Percentiles rank a stretch among this genome's conserved stretches.
Conservation (phyloP, 1,284 basidiomycete genomes). For the Leccinum griseonigrum region DNA sequence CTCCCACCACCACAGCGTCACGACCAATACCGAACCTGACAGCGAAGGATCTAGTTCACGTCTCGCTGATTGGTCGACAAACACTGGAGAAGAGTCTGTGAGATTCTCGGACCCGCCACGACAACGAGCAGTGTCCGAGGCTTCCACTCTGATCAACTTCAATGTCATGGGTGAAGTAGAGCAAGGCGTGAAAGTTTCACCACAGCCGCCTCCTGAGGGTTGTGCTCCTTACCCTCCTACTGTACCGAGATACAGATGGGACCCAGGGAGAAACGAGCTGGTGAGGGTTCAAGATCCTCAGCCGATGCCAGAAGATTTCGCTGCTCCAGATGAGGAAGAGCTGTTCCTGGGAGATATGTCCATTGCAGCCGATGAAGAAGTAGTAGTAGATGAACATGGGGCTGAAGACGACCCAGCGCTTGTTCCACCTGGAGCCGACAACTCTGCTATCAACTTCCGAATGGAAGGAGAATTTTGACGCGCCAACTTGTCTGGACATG, state of each 20-base stretch:
- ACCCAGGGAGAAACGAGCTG: background rate
- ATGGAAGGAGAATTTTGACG: background rate
- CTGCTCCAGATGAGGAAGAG: background rate
- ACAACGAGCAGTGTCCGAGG: background rate
- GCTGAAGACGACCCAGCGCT: conserved; percentile 20
- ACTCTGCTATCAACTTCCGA: background rate
- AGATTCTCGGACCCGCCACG: background rate
- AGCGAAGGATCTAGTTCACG: background rate
- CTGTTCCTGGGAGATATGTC: too few relatives aligned
- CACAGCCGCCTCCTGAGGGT: background rate
- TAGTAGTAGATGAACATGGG: background rate
- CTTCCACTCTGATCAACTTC: background rate
- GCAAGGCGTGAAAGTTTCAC: background rate
- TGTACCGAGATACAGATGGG: conserved; percentile 14
- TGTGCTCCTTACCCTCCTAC: background rate
- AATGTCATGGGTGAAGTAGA: background rate
- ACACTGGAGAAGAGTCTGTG: background rate
- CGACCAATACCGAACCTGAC: background rate
- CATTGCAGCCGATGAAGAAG: background rate
- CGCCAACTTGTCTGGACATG: background rate
- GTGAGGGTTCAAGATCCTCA: background rate
- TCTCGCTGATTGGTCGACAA: background rate
- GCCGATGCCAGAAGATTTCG: background rate
- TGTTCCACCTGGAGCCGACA: conserved; percentile 1
- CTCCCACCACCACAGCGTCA: background rate